phyloP scores from a whole-genome alignment of 768 basidiomycete genomes.

The Mycena floridula region DNA sequence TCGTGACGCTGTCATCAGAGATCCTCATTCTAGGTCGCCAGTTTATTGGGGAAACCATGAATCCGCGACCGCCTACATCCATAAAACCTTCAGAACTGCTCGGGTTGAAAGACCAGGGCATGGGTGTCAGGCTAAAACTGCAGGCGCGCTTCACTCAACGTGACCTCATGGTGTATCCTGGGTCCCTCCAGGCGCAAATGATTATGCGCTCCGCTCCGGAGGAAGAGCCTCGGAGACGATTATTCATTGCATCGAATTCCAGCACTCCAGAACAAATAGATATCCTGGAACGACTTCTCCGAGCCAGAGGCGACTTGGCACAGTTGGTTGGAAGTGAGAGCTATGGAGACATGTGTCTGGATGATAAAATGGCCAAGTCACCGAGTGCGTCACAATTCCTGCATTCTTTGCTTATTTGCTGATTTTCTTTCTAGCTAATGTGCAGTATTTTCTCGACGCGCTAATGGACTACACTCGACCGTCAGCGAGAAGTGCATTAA shows the following conservation, averaged over 20 bases:
- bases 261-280: slow-evolving; percentile 72
- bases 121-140: slow-evolving; percentile 66
- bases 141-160: slow-evolving; percentile 75
- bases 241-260: slow-evolving; percentile 79
- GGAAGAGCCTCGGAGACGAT: slow-evolving; percentile 72
- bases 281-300: slow-evolving; percentile 69
- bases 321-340: slow-evolving; percentile 78
- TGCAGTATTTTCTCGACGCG: slow-evolving; percentile 77
- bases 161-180: slow-evolving; percentile 75
- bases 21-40: slow-evolving; percentile 83
- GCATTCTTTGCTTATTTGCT: slow-evolving; percentile 1
- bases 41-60: slow-evolving; percentile 67
- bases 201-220: slow-evolving; percentile 85
- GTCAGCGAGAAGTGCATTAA: slow-evolving; percentile 68
- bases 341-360: slow-evolving; percentile 81
- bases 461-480: slow-evolving; percentile 77
- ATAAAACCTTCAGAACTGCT: slow-evolving; percentile 65
- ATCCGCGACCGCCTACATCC: slow-evolving; percentile 57
- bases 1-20: slow-evolving; percentile 86
- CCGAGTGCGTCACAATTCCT: slow-evolving; percentile 50
- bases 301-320: slow-evolving; percentile 77
- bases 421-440: slow-evolving; percentile 54
- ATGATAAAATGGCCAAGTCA: slow-evolving; percentile 96
- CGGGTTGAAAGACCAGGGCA: slow-evolving; percentile 70
- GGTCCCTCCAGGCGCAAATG: slow-evolving; percentile 88